Percentiles rank a stretch among this genome's conserved stretches.
phyloP scores from a whole-genome alignment of 306 rosid genomes.

The Oemleria cerasiformis region DNA sequence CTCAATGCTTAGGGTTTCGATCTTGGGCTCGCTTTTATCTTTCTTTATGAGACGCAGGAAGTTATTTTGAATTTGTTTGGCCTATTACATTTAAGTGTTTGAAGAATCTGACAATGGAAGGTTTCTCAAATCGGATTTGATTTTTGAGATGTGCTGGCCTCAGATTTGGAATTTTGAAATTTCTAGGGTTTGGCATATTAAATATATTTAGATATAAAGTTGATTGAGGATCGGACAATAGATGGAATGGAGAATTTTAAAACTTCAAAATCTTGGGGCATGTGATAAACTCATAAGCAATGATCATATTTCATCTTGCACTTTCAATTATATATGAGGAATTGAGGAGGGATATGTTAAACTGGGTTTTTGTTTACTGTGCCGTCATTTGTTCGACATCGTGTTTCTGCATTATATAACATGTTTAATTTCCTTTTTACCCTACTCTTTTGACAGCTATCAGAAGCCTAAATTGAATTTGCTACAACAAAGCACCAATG shows the following conservation, averaged over 20 bases:
- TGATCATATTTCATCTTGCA: not conserved
- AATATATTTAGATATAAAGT: no score
- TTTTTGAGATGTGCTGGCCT: no score
- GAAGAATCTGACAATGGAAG: no score
- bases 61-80: no score
- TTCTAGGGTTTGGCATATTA: not conserved
- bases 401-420: not conserved
- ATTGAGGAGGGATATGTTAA: not conserved
- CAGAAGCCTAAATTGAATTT: constrained; percentile 24
- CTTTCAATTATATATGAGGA: not conserved
- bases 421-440: not conserved
- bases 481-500: constrained; percentile 32
- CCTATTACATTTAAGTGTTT: no score
- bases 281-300: not conserved
- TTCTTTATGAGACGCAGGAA: no score
- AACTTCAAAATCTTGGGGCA: not conserved
- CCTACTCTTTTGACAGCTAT: not conserved
- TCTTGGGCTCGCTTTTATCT: no score
- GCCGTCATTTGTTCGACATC: not conserved
- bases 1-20: no score
- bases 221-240: no score
- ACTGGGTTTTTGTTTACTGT: not conserved
- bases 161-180: no score
- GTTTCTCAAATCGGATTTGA: no score
- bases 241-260: no score